Evolutionary conservation across 371 early-diverging fungal genomes (phyloP), one percentile per base, ranked within the genome.

Genomic region (Saksenaea vasiformis): DNA sequence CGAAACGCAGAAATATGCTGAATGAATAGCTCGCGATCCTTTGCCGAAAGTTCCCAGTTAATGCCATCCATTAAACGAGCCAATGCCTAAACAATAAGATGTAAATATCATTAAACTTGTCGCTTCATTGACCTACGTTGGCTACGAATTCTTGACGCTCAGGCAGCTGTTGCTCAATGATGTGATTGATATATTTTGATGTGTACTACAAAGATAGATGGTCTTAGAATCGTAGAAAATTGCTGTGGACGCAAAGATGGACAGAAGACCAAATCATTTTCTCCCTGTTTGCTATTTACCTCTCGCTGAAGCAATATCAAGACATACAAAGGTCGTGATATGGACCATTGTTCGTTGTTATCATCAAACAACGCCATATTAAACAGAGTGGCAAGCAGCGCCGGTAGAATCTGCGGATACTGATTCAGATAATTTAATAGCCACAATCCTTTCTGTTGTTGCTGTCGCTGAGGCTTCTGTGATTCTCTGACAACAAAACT

Each of bases 301-400:
- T 88, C 89, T 62, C 84, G 80, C 65, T 90, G 84, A 65, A 94
- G 74, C 64, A 92, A 73, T 27, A 93, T 85, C 65, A 95, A 72
- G 4, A 88, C 87, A 67, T 92, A 81, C 64, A 95, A 74, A 7
- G 95, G 91, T 59, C 93, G 83, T 58, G 91, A 88, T 67, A 93
- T 79, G 41, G 89, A 85, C 94, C 94, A 95, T 65, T 91, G 87
- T 65, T 90, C 91, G 54, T 83, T 74, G 2, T 86, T 78, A 65
- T 91, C 92, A 59, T 93, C 93, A 64, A 93, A 91, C 44, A 93
- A 71, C 15, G 91, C 77, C 44, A 87, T 81, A 27, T 88, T 87
- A 65, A 94, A 85, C 47, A 92, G 67, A 0, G 82, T 79, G 19
- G 76, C 64, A 54, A 93, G 69, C 58, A 92, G 68, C 54, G 74